Base-by-base conservation (phyloP, 2,329 filamentous ascomycete species). In the Nakataea oryzae region DNA sequence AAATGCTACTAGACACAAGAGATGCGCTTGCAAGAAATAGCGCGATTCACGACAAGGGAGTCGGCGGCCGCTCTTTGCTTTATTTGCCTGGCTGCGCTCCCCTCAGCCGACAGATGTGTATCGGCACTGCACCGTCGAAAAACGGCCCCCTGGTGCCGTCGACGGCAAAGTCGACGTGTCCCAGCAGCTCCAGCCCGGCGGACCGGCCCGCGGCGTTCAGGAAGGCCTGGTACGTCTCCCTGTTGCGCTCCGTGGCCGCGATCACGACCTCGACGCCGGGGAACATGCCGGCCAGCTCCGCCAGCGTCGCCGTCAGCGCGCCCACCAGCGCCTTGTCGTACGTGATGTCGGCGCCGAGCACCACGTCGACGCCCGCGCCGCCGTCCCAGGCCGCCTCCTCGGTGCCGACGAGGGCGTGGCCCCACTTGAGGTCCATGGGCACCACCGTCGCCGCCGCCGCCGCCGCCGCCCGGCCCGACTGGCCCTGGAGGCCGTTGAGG, bases 281-380 rank as follows among this genome's bases (percentile, higher is more conserved):
- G 65, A 84, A 83, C 61, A 85, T 69, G 1, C 76, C 75, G 59
- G 89, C 82, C 14, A 91, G 75, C 59, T 87, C 81, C 34, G 79
- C 74, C 60, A 93, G 71, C 3, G 89, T 91, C 3, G 78, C 80
- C 3, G 90, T 78, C 28, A 93, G 77, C 1, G 83, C 76, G 0
- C 86, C 83, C 59, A 89, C 86, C 55, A 84, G 79, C 47, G 77
- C 76, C 64, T 78, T 78, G 70, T 93, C 89, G 72, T 93, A 93
- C 0, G 88, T 93, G 73, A 93, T 83, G 71, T 93, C 90, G 41
- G 90, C 88, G 4, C 89, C 90, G 30, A 93, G 73, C 2, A 93
- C 81, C 5, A 90, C 73, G 70, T 93, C 87, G 57, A 85, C 71
- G 2, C 70, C 67, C 5, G 70, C 69, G 24, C 77, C 77, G 26